Percentiles rank a stretch among this genome's conserved stretches.
Evolutionary conservation across 139 green algal species (phyloP).

Genomic region (Chlamydomonas sp.): DNA sequence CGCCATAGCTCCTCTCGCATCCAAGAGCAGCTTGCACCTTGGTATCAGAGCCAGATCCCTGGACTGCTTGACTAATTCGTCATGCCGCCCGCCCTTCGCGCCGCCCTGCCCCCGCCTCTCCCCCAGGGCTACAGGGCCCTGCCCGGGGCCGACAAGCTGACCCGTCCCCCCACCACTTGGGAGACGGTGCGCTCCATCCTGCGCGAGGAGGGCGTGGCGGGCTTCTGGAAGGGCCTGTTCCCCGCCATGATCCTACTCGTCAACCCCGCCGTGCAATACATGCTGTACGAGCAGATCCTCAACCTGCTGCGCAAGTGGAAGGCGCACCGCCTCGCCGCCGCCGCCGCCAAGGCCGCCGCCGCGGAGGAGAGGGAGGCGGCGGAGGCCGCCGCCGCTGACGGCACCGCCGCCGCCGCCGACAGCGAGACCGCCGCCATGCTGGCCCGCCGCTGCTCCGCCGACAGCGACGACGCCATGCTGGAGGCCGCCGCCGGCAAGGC

Average conservation of each 20-base stretch:
- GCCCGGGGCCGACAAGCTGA: background rate
- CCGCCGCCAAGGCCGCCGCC: background rate
- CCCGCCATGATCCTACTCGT: slow-evolving; percentile 90
- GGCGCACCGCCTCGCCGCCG: background rate
- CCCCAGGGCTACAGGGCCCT: slow-evolving; percentile 14
- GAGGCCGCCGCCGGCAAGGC: background rate
- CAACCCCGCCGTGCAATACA: slow-evolving; percentile 89
- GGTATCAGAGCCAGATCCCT: too few species aligned
- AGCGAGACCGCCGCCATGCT: background rate
- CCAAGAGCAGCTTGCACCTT: too few species aligned
- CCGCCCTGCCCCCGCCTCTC: too few species aligned
- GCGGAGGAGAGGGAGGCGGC: background rate
- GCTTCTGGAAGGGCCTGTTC: slow-evolving; percentile 76
- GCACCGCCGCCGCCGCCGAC: too few species aligned
- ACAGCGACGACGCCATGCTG: background rate
- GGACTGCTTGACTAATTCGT: too few species aligned
- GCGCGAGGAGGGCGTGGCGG: slow-evolving; percentile 42
- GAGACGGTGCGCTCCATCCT: slow-evolving; percentile 46
- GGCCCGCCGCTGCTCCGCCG: background rate
- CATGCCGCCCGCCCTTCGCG: too few species aligned
- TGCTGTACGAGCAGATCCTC: slow-evolving; percentile 85
- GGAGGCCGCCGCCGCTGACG: too few species aligned
- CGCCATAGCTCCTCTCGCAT: too few species aligned
- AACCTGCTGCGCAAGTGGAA: slow-evolving; percentile 39
- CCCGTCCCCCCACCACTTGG: slow-evolving; percentile 2